Base-by-base conservation (phyloP, 768 basidiomycete species). In the Termitomyces sp. region DNA sequence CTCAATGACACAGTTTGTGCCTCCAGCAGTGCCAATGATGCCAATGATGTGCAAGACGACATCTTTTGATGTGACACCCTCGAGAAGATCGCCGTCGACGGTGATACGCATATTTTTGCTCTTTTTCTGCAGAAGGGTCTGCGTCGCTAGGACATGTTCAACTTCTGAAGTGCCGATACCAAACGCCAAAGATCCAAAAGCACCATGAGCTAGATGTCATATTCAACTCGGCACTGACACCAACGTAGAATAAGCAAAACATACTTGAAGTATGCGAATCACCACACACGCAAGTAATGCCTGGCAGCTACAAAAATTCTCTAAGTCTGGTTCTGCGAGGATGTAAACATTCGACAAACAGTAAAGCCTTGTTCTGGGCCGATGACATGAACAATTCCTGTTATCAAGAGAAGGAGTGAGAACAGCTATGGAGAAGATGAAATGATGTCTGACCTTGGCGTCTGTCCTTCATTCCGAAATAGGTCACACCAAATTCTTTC, bases 341-440 rank as follows among this genome's bases (percentile, higher is more conserved):
- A 43, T 30, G 48, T 43, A 30, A 28, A 55, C 54, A 45, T 32
- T 26, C 38, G 26, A 65, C 79, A 54, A 67, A 85, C 86, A 47
- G 93, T 94, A 69, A 95, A 95, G 40, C 93, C 93, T 76, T 95
- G 93, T 68, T 95, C 93, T 51, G 93, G 93, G 46, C 92, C 93
- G 67, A 95, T 95, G 61, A 95, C 79, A 71, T 95, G 91, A 7
- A 92, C 88, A 61, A 90, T 92, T 58, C 86, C 88, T 90, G 60
- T 52, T 35, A 32, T 52, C 47, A 45, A 50, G 32, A 54, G 55
- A n/a, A 51, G 30, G 24, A 41, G 53, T 47, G 5, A 63, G 41
- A 46, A 26, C 58, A 57, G 41, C 41, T 26, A 50, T 44, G 5
- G 3, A 54, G 35, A 36, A 24, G 20, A 47, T 32, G 26, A 44